Evolutionary conservation across 1,284 basidiomycete genomes (phyloP).

Genomic region (Rhizopogon hawkerae): DNA sequence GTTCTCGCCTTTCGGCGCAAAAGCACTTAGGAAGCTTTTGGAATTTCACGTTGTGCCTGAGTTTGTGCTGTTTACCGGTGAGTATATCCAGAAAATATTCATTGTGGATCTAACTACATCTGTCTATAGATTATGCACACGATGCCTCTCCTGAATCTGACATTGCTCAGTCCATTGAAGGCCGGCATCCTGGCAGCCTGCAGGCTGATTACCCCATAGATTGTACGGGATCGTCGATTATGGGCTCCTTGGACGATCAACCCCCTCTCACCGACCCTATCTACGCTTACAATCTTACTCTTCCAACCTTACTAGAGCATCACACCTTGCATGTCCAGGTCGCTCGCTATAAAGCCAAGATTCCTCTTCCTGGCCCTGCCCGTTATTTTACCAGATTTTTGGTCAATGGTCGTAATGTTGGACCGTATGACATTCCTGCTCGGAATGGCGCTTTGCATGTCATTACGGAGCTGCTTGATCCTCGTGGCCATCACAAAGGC

Average conservation of each 20-base stretch:
- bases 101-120: neutral
- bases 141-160: slow-evolving; percentile 9
- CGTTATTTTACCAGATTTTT: slow-evolving; percentile 39
- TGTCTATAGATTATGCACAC: slow-evolving; percentile 16
- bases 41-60: slow-evolving; percentile 61
- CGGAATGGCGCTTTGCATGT: slow-evolving; percentile 60
- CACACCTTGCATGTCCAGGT: slow-evolving; percentile 42
- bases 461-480: slow-evolving; percentile 44
- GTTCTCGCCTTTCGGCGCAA: slow-evolving; percentile 59
- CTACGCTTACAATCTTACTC: slow-evolving; percentile 38
- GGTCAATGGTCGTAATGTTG: slow-evolving; percentile 45
- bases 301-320: slow-evolving; percentile 43
- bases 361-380: slow-evolving; percentile 29
- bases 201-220: neutral
- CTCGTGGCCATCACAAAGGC: slow-evolving; percentile 24
- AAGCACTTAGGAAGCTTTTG: slow-evolving; percentile 51
- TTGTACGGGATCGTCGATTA: neutral
- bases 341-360: slow-evolving; percentile 37
- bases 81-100: slow-evolving; percentile 9
- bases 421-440: slow-evolving; percentile 44
- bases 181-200: neutral
- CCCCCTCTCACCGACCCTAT: slow-evolving; percentile 23
- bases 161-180: neutral
- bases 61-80: slow-evolving; percentile 47
- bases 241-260: too few species aligned